phyloP scores from a whole-genome alignment of 352 stramenopile genomes.

The Pythium myriotylum region DNA sequence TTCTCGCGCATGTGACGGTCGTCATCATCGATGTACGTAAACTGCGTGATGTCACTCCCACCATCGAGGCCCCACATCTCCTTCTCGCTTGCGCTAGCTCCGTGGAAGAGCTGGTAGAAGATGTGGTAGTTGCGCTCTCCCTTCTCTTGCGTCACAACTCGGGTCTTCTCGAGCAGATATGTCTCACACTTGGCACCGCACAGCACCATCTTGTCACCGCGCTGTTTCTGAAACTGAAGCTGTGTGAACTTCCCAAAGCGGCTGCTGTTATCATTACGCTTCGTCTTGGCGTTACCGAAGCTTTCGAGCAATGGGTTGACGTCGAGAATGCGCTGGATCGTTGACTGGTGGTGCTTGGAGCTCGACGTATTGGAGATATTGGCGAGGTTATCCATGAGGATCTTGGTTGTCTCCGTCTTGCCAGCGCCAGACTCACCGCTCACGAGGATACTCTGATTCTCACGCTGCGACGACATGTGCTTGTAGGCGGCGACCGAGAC shows the following conservation, averaged over 20 bases:
- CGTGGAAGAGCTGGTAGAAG: constrained; percentile 95
- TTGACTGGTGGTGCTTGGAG: constrained; percentile 50
- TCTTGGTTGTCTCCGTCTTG: constrained; percentile 97
- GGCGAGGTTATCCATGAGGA: constrained; percentile 95
- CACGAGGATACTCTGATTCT: constrained; percentile 84
- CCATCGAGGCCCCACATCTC: constrained; percentile 72
- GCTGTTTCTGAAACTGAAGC: constrained; percentile 90
- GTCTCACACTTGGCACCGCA: constrained; percentile 81
- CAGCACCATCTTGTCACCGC: constrained; percentile 72
- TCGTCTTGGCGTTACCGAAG: constrained; percentile 97
- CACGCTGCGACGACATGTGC: constrained; percentile 80
- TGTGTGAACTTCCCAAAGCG: constrained; percentile 97
- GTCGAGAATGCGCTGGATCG: constrained; percentile 82
- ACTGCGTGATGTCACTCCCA: constrained; percentile 80
- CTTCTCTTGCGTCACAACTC: constrained; percentile 87
- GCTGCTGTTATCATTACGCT: constrained; percentile 95
- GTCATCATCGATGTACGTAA: constrained; percentile 47
- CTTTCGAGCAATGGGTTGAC: constrained; percentile 90
- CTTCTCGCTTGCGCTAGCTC: constrained; percentile 47
- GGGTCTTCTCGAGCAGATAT: constrained; percentile 88
- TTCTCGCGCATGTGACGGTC: constrained; percentile 41
- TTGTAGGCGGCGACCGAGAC: constrained; percentile 74
- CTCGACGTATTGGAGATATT: constrained; percentile 37
- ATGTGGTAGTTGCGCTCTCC: constrained; percentile 99
- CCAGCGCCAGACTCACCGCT: constrained; percentile 91